A percentile compares a stretch with the other conserved stretches of the same genome.
Conservation (phyloP, 1,284 basidiomycete species). For the Ustilago cynodontis region DNA sequence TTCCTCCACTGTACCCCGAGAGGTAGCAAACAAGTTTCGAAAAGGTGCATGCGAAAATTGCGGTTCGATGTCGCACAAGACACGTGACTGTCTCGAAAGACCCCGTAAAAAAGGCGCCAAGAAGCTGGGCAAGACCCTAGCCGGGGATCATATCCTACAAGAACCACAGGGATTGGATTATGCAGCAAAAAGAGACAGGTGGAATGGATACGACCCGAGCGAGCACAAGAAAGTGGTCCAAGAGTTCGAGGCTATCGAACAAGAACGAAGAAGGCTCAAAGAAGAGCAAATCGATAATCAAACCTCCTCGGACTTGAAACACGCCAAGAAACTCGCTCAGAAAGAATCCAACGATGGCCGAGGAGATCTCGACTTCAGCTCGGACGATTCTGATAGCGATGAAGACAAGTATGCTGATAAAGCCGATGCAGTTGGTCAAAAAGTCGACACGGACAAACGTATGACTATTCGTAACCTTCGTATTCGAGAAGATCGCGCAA, state of each 20-base stretch:
- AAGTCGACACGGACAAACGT: slow-evolving; percentile 95
- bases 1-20: neutral
- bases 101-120: slow-evolving; percentile 96
- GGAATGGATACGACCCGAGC: slow-evolving; percentile 96
- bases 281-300: slow-evolving; percentile 98
- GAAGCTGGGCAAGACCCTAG: slow-evolving; percentile 89
- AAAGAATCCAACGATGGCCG: slow-evolving; percentile 69
- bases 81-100: slow-evolving; percentile 91
- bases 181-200: slow-evolving; percentile 94
- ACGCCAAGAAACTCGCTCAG: slow-evolving; percentile 85
- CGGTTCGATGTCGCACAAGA: slow-evolving; percentile 93
- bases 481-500: slow-evolving; percentile 98
- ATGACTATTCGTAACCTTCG: slow-evolving; percentile 98
- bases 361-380: slow-evolving; percentile 77
- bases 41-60: slow-evolving; percentile 99
- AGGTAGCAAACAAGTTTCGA: slow-evolving; percentile 89
- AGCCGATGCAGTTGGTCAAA: slow-evolving; percentile 96
- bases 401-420: slow-evolving; percentile 84
- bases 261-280: slow-evolving; percentile 85
- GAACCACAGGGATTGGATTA: slow-evolving; percentile 77
- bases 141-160: slow-evolving; percentile 89
- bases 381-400: slow-evolving; percentile 77
- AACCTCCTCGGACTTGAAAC: slow-evolving; percentile 73
- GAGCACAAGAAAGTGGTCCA: slow-evolving; percentile 89
- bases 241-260: slow-evolving; percentile 89